phyloP scores from a whole-genome alignment of 75 land plant species.

The Pinus tabuliformis region DNA sequence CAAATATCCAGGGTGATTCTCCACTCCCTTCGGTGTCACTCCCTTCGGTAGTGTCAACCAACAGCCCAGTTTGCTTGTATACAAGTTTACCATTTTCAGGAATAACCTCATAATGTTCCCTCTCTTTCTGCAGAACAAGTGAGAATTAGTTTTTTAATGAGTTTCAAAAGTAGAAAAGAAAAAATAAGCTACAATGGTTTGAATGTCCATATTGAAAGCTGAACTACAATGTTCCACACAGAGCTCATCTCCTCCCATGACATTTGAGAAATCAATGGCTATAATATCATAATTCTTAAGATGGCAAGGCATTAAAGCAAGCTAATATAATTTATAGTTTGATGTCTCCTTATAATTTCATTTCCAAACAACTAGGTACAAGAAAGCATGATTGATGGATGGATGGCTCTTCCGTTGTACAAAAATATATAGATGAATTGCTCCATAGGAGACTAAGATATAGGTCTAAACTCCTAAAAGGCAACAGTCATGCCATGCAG shows the following conservation, averaged over 20 bases:
- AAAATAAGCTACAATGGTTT: not conserved
- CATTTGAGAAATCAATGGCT: not conserved
- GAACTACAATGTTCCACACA: not conserved
- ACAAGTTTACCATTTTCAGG: conserved; percentile 61
- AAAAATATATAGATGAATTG: not conserved
- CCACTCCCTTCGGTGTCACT: conserved; percentile 7
- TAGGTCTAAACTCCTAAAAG: not conserved
- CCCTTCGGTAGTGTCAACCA: conserved; percentile 53
- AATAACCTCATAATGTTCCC: conserved; percentile 75
- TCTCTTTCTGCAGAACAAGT: conserved; percentile 62
- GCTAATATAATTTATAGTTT: not conserved
- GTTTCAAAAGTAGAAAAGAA: not conserved
- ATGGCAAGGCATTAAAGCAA: not conserved
- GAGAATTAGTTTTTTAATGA: not conserved
- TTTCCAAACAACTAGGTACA: not conserved
- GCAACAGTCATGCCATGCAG: not conserved
- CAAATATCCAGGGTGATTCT: conserved; percentile 84
- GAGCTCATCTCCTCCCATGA: not conserved
- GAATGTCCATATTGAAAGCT: not conserved
- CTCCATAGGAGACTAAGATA: not conserved
- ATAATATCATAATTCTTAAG: not conserved
- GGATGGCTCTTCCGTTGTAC: not conserved
- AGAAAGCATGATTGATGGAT: not conserved
- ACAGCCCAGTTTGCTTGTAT: conserved; percentile 42
- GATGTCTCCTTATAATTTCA: not conserved